These are phyloP conservation scores for Aspergillus amoenus DNA, from an alignment of 2,329 filamentous ascomycete species.

Conservation along the genomic window DNA sequence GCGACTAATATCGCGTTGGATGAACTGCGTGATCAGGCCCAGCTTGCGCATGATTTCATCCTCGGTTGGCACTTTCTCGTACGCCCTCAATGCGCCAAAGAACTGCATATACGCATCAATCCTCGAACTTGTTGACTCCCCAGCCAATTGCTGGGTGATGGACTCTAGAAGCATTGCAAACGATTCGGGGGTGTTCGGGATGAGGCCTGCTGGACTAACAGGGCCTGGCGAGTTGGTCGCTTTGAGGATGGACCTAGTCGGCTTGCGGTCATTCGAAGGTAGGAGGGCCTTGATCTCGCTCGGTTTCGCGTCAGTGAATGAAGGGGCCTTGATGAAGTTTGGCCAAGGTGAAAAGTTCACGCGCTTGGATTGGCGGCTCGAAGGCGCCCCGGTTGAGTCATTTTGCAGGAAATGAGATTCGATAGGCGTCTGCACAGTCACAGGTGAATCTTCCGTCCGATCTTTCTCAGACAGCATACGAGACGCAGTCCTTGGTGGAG, in stretches of 20 bases:
- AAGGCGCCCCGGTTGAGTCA: conserved; percentile 34
- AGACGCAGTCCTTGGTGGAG: conserved; percentile 50
- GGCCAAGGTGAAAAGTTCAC: conserved; percentile 64
- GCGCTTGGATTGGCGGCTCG: conserved; percentile 50
- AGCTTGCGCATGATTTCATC: conserved; percentile 74
- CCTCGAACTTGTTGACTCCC: conserved; percentile 68
- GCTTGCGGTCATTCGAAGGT: conserved; percentile 52
- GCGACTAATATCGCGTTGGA: conserved; percentile 74
- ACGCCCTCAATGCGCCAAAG: conserved; percentile 72
- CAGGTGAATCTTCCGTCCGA: conserved; percentile 38
- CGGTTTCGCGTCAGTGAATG: conserved; percentile 30
- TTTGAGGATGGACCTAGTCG: conserved; percentile 80
- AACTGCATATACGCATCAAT: conserved; percentile 86
- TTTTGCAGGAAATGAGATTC: conserved; percentile 45
- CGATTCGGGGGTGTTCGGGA: conserved; percentile 53
- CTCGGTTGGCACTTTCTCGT: conserved; percentile 76
- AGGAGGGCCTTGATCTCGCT: conserved; percentile 40
- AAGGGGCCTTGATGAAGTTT: conserved; percentile 52
- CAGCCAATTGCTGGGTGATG: conserved; percentile 75
- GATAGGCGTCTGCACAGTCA: conserved; percentile 38
- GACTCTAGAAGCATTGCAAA: conserved; percentile 83
- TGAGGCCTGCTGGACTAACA: conserved; percentile 44
- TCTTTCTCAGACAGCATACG: conserved; percentile 32
- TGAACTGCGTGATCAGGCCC: conserved; percentile 73
- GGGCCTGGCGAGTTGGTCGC: conserved; percentile 47